Base-by-base conservation (phyloP, 208 protist species). In the Crithidia sp. region DNA sequence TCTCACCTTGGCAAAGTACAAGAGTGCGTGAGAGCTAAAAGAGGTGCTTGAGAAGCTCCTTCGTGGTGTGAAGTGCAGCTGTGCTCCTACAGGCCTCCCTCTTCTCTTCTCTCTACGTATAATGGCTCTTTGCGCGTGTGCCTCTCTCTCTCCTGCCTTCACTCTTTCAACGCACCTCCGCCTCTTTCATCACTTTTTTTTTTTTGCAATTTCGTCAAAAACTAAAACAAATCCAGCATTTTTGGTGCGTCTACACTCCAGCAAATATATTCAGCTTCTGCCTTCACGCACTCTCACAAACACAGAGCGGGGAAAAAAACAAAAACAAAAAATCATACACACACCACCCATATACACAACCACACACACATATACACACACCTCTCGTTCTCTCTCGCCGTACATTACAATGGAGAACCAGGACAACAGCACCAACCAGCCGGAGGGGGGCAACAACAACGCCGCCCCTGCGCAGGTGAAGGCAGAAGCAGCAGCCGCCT, bases 381-480 rank as follows among this genome's bases (percentile, higher is more conserved):
- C 28, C 28, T 28, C 28, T 28, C 28, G 28, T 28, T 28, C 28
- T 28, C 28, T 28, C 28, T 28, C 28, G 19, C 4, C 13, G 2
- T 6, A 57, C 36, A 70, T 19, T 14, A 40, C 28, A 36, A 82
- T 77, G 77, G 69, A 74, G 64, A 66, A 81, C 16, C 66, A 61
- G 39, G 74, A 80, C 13, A 52, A 74, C 56, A 61, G 4, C 52
- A 74, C 75, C 50, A 49, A 71, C 14, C 58, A 52, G 37, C 68
- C 68, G 0, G 64, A 78, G 37, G 81, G 60, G 5, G 75, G 83
- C 65, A 79, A 81, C 55, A 83, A 85, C 52, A 78, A 85, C 47
- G 76, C 70, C 1, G 77, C 76, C 10, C 74, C 80, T 0, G 73
- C 86, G 2, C 80, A 79, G 0, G 84, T 87, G 28, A 90, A 94